Conservation (phyloP, 176 grass and related monocot genomes). For the Dactylis glomerata region DNA sequence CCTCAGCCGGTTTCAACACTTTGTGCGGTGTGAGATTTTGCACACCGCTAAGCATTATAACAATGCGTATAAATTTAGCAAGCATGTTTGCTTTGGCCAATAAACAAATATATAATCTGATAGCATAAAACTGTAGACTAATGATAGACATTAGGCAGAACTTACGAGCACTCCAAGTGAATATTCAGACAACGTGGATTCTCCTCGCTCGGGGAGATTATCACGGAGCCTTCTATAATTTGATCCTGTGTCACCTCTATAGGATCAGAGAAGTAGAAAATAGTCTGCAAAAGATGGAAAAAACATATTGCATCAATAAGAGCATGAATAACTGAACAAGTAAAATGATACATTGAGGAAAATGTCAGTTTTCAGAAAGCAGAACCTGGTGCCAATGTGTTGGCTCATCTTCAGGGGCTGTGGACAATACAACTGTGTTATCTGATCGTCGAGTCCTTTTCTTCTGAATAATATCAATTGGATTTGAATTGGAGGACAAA, state of each 20-base stretch:
- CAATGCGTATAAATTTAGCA: neutral
- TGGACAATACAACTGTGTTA: conserved; percentile 66
- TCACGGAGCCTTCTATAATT: conserved; percentile 80
- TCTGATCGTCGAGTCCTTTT: conserved; percentile 51
- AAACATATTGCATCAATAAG: conserved; percentile 5
- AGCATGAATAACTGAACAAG: neutral
- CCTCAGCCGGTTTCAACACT: no score
- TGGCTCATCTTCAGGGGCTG: conserved; percentile 78
- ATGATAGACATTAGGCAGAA: neutral
- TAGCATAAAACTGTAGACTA: conserved; percentile 8
- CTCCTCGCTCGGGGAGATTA: conserved; percentile 66
- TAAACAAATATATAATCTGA: neutral
- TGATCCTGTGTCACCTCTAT: conserved; percentile 84
- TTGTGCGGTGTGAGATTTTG: no score
- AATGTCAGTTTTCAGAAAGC: neutral
- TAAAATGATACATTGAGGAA: conserved; percentile 1
- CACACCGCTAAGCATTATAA: neutral
- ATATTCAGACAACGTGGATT: conserved; percentile 85
- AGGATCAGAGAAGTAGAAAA: conserved; percentile 86
- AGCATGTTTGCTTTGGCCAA: neutral
- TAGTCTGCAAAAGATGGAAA: conserved; percentile 62
- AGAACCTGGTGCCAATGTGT: conserved; percentile 94
- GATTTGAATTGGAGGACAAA: conserved; percentile 29
- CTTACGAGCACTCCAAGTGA: conserved; percentile 84
- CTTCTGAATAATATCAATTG: conserved; percentile 47